These are phyloP conservation scores for Kitagawia praeruptora DNA, from an alignment of 129 eudicot genomes.

Conservation along the genomic window DNA sequence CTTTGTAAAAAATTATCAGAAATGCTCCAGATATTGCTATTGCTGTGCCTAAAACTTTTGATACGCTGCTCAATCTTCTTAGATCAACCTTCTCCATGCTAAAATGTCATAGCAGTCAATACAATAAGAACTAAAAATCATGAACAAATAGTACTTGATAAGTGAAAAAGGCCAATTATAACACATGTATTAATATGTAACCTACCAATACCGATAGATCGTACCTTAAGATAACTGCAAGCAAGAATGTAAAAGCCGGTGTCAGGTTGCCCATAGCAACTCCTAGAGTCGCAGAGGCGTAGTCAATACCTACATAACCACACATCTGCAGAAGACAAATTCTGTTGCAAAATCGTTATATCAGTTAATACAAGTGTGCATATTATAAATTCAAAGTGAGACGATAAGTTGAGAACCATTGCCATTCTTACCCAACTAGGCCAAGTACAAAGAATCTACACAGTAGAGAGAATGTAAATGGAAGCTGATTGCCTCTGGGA, in stretches of 20 bases:
- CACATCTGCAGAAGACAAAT: conserved; percentile 43
- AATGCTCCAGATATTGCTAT: neutral
- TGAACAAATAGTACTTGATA: neutral
- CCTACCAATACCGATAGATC: neutral
- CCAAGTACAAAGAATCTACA: conserved; percentile 35
- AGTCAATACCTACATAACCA: conserved; percentile 38
- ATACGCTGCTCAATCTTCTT: neutral
- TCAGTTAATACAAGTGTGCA: neutral
- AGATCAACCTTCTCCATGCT: conserved; percentile 5
- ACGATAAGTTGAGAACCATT: neutral
- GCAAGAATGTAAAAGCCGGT: conserved; percentile 41
- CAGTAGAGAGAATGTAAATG: conserved; percentile 36
- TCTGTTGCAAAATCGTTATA: conserved; percentile 15
- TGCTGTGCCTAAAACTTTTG: neutral
- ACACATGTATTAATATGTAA: neutral
- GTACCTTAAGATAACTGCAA: conserved; percentile 40
- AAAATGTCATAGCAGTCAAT: neutral
- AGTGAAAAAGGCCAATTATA: neutral
- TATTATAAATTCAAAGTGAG: neutral
- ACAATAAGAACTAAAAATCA: neutral
- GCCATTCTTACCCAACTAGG: conserved; percentile 29
- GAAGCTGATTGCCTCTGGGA: conserved; percentile 31
- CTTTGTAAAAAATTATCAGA: neutral
- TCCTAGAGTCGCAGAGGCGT: conserved; percentile 44
- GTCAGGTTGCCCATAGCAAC: conserved; percentile 42